A percentile compares a stretch with the other conserved stretches of the same genome.
Conservation (phyloP, 2,329 filamentous ascomycete species). For the Fusarium marasasianum region DNA sequence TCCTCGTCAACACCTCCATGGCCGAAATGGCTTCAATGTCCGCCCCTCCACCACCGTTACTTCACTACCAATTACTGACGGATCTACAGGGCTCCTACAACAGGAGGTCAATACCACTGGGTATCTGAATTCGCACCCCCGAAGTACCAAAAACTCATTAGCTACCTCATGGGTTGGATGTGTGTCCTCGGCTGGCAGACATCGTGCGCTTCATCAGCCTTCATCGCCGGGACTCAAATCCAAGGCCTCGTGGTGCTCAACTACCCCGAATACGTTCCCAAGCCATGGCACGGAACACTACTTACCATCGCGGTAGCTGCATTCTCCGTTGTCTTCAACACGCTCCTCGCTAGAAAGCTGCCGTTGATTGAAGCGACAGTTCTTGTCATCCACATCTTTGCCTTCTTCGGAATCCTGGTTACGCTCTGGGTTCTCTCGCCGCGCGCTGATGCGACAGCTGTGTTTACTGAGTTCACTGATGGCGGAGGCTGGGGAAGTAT, state of each 20-base stretch:
- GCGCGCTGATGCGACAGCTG: conserved; percentile 14
- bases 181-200: conserved; percentile 57
- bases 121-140: conserved; percentile 62
- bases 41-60: neutral
- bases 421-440: conserved; percentile 39
- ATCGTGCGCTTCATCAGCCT: conserved; percentile 51
- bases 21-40: conserved; percentile 61
- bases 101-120: conserved; percentile 68
- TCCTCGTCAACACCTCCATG: conserved; percentile 53
- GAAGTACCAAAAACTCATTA: conserved; percentile 60
- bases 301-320: conserved; percentile 24
- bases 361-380: conserved; percentile 26
- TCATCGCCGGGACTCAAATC: conserved; percentile 55
- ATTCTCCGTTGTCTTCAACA: conserved; percentile 33
- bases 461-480: conserved; percentile 35
- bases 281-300: conserved; percentile 36
- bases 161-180: conserved; percentile 61
- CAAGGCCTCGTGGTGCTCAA: conserved; percentile 54
- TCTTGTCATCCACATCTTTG: conserved; percentile 36
- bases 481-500: conserved; percentile 33
- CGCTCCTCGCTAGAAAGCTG: conserved; percentile 23
- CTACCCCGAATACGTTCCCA: conserved; percentile 15
- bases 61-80: neutral
- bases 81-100: conserved; percentile 56
- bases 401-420: conserved; percentile 34